Evolutionary conservation across 148 eudicot species (phyloP), one percentile per base, ranked within the genome.

Genomic region (Polygonum maritimum): DNA sequence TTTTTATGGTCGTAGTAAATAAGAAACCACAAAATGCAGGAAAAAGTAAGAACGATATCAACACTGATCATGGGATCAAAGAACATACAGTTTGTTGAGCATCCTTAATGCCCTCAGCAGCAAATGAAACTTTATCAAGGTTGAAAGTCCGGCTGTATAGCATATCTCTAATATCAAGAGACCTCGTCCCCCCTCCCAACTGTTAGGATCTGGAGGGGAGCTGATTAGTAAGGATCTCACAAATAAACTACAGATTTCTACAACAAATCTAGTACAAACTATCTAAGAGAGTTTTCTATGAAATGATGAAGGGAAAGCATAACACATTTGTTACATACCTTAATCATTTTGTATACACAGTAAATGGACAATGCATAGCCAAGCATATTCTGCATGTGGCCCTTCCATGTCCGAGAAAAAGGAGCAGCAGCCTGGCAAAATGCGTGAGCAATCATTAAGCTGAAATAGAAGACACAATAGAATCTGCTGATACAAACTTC

Each of bases 351-450:
- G 81, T 95, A 95, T 45, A 95, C 96, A 89, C 98, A 95, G 81
- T 95, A 95, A 21, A 95, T 75, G 48, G 98, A 95, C 75, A 95
- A 95, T 36, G 90, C 98, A 80, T 95, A 95, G 78, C 98, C 98
- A 80, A 95, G 85, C 52, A 95, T 78, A 82, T 95, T 95, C 86
- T 95, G 98, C 92, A 95, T 74, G 83, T 95, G 98, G 78, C 98
- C 98, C 85, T 84, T 95, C 98, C 98, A 95, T 40, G 97, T 95
- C 83, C 98, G 88, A 69, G 98, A 95, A 82, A 88, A 95, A 80
- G 96, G 89, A 78, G 98, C 98, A 72, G 98, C 97, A 87, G 89
- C 94, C 98, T 95, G 91, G 38, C 81, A 85, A 60, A 65, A 78
- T 69, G 74, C 73, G 65, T 74, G 41, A 22, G 76, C 60, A 58